Conservation (phyloP, 1,284 basidiomycete species). For the Ceratobasidium papillatum region DNA sequence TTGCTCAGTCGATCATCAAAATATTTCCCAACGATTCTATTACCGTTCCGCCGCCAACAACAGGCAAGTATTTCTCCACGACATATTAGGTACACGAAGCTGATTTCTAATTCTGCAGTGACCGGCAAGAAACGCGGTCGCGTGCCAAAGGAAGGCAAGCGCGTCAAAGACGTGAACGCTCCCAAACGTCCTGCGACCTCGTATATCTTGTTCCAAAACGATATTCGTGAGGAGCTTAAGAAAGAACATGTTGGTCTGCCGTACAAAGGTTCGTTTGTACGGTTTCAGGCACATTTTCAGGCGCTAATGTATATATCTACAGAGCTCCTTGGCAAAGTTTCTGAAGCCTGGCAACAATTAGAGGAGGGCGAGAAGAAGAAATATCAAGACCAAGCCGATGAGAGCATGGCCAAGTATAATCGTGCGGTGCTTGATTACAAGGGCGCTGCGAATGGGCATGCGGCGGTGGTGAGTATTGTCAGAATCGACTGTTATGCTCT, state of each 20-base stretch:
- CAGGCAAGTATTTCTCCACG: not conserved
- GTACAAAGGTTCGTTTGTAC: constrained; percentile 45
- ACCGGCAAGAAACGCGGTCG: constrained; percentile 40
- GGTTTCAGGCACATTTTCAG: not conserved
- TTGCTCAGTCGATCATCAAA: constrained; percentile 21
- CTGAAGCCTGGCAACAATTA: constrained; percentile 55
- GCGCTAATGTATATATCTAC: constrained; percentile 49
- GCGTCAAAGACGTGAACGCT: constrained; percentile 60
- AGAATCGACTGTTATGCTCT: not conserved
- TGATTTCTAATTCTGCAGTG: not conserved
- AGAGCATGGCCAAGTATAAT: constrained; percentile 29
- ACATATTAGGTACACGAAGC: not conserved
- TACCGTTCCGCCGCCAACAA: not conserved
- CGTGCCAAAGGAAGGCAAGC: constrained; percentile 45
- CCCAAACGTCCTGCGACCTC: constrained; percentile 64
- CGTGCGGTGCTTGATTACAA: constrained; percentile 26
- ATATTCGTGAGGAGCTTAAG: constrained; percentile 55
- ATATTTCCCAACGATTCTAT: constrained; percentile 18
- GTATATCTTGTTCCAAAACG: constrained; percentile 66
- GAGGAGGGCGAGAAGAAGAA: constrained; percentile 54
- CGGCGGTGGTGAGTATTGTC: constrained; percentile 6
- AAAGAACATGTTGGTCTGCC: constrained; percentile 49
- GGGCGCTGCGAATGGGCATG: constrained; percentile 13
- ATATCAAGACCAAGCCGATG: constrained; percentile 21
- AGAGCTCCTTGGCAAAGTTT: constrained; percentile 56